phyloP scores from a whole-genome alignment of 305 asterid genomes.

The Ajuga reptans region DNA sequence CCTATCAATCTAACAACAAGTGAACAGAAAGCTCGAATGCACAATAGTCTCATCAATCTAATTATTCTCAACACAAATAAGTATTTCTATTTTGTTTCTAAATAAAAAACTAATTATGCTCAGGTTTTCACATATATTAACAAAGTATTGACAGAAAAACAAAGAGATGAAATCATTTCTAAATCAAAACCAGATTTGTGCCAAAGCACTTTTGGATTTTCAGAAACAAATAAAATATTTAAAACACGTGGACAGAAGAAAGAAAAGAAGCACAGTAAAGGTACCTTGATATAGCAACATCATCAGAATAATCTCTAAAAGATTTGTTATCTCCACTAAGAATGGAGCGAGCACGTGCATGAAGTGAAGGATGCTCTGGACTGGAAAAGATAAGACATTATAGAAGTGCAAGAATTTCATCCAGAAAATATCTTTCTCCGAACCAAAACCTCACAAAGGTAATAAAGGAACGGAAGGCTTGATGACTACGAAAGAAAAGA shows the following conservation, averaged over 20 bases:
- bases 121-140: slow-evolving; percentile 4
- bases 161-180: slow-evolving; percentile 3
- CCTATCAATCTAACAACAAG: slow-evolving; percentile 10
- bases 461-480: not conserved
- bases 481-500: slow-evolving; percentile 10
- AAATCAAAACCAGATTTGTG: slow-evolving; percentile 12
- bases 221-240: not conserved
- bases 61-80: not conserved
- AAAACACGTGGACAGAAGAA: slow-evolving; percentile 3
- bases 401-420: slow-evolving; percentile 23
- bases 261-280: not conserved
- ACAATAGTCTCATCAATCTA: not conserved
- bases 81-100: not conserved
- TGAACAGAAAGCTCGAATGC: not conserved
- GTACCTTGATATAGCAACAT: slow-evolving; percentile 67
- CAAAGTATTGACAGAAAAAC: not conserved
- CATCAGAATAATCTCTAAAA: slow-evolving; percentile 47
- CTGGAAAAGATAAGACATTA: slow-evolving; percentile 36
- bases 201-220: not conserved
- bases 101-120: not conserved
- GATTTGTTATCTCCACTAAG: slow-evolving; percentile 83
- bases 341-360: slow-evolving; percentile 77
- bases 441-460: slow-evolving; percentile 8
- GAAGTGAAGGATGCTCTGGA: slow-evolving; percentile 92
- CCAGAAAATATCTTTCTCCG: not conserved